These are phyloP conservation scores for Sordaria brevicollis DNA, from an alignment of 495 filamentous ascomycete species.

Conservation along the genomic window DNA sequence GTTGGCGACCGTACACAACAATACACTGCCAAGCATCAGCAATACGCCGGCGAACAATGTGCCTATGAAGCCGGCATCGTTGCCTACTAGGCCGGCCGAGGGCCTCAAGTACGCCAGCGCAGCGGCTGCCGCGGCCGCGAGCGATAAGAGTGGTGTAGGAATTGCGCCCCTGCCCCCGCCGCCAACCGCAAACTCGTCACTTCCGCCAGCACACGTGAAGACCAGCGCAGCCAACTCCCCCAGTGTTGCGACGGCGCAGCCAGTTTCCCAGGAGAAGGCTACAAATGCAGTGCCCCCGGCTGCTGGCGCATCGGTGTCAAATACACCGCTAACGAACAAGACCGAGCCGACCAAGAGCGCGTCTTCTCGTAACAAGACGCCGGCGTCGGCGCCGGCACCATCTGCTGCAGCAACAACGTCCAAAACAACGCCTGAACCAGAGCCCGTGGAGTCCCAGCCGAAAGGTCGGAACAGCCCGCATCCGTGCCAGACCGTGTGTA, in stretches of 20 bases:
- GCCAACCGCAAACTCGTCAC: conserved; percentile 45
- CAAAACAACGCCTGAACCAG: conserved; percentile 23
- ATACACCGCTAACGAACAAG: conserved; percentile 6
- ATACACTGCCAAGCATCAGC: conserved; percentile 49
- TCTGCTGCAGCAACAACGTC: conserved; percentile 21
- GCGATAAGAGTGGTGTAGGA: conserved; percentile 90
- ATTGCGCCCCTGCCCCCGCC: conserved; percentile 87
- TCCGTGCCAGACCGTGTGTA: not conserved
- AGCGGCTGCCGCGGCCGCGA: conserved; percentile 87
- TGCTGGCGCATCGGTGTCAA: conserved; percentile 12
- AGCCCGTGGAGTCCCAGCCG: not conserved
- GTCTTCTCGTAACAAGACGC: conserved; percentile 29
- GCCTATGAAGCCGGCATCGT: conserved; percentile 82
- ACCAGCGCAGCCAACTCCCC: conserved; percentile 38
- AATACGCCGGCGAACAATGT: conserved; percentile 42
- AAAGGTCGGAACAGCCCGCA: conserved; percentile 5
- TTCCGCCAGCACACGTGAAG: conserved; percentile 32
- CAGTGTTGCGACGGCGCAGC: conserved; percentile 27
- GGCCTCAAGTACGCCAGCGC: conserved; percentile 94
- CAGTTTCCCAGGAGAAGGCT: conserved; percentile 27
- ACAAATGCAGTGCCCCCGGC: conserved; percentile 10
- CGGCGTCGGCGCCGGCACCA: conserved; percentile 16
- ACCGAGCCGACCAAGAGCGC: conserved; percentile 9
- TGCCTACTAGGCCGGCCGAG: conserved; percentile 76
- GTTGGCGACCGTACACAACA: conserved; percentile 68